Percentiles rank a stretch among this genome's conserved stretches.
These are phyloP conservation scores for Nakazawaea holstii DNA, from an alignment of 805 yeast species.

Conservation along the genomic window DNA sequence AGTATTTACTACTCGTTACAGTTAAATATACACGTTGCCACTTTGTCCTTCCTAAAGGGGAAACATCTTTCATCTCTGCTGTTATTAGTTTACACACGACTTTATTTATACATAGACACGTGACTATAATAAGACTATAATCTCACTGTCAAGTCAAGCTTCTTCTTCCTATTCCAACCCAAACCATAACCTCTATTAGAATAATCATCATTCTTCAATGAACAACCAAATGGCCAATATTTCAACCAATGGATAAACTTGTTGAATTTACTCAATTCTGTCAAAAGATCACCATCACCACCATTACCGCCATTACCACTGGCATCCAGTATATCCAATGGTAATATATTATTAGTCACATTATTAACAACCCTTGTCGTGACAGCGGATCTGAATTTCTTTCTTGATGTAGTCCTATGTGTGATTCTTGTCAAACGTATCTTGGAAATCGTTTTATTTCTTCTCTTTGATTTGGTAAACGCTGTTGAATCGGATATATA, in stretches of 20 bases:
- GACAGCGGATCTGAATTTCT: slow-evolving; percentile 2
- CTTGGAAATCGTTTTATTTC: slow-evolving; percentile 17
- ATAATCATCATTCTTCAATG: neutral
- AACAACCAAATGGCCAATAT: neutral
- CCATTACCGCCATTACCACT: no score
- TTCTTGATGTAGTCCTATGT: slow-evolving; percentile 9
- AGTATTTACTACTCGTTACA: neutral
- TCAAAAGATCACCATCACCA: neutral
- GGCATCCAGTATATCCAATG: neutral
- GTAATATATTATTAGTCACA: neutral
- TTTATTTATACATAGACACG: neutral
- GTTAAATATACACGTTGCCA: neutral
- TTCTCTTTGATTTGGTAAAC: slow-evolving; percentile 13
- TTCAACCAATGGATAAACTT: slow-evolving; percentile 3
- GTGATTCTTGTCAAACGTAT: slow-evolving; percentile 26
- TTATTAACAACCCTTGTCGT: slow-evolving; percentile 1
- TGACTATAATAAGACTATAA: neutral
- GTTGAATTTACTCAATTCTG: neutral
- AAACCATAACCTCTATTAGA: neutral
- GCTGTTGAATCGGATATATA: slow-evolving; percentile 28
- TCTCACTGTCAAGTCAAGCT: neutral
- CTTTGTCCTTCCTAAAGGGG: no score
- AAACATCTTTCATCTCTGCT: no score
- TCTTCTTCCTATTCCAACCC: neutral
- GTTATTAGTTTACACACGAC: no score